Conservation (phyloP, 257 asterid genomes). For the Salvia rosmarinus region DNA sequence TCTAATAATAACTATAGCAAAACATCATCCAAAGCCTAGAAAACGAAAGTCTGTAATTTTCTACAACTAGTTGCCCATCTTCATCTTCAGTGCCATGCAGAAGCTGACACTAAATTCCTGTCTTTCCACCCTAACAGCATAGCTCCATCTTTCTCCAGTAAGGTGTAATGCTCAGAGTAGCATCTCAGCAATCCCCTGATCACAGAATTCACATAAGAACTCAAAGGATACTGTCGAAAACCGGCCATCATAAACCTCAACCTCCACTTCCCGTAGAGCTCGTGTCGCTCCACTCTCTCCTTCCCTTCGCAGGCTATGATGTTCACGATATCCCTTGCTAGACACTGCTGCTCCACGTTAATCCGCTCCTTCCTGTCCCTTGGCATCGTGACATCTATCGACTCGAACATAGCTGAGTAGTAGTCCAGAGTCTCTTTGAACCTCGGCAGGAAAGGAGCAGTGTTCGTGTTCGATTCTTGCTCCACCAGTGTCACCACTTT, state of each 20-base stretch:
- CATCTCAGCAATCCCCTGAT: conserved; percentile 64
- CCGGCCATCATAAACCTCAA: conserved; percentile 85
- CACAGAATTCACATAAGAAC: conserved; percentile 79
- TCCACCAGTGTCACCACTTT: conserved; percentile 83
- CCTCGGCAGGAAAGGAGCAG: conserved; percentile 75
- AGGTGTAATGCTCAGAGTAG: conserved; percentile 77
- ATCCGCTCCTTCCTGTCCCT: conserved; percentile 83
- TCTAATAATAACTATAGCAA: not conserved
- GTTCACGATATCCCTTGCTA: conserved; percentile 92
- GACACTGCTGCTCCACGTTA: conserved; percentile 85
- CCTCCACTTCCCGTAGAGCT: conserved; percentile 90
- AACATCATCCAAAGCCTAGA: conserved; percentile 14
- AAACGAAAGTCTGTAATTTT: conserved; percentile 7
- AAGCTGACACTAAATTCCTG: conserved; percentile 80
- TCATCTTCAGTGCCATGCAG: conserved; percentile 74
- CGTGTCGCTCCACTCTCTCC: conserved; percentile 90
- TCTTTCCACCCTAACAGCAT: conserved; percentile 90
- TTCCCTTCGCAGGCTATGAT: conserved; percentile 90
- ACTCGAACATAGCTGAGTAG: conserved; percentile 86
- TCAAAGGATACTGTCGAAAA: conserved; percentile 63
- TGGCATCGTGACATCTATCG: conserved; percentile 69
- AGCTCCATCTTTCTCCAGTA: conserved; percentile 78
- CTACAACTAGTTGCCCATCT: not conserved
- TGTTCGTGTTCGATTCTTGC: conserved; percentile 92
- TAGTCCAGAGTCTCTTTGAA: conserved; percentile 71